These are phyloP conservation scores for Oxyria digyna DNA, from an alignment of 148 eudicot species.

Conservation along the genomic window DNA sequence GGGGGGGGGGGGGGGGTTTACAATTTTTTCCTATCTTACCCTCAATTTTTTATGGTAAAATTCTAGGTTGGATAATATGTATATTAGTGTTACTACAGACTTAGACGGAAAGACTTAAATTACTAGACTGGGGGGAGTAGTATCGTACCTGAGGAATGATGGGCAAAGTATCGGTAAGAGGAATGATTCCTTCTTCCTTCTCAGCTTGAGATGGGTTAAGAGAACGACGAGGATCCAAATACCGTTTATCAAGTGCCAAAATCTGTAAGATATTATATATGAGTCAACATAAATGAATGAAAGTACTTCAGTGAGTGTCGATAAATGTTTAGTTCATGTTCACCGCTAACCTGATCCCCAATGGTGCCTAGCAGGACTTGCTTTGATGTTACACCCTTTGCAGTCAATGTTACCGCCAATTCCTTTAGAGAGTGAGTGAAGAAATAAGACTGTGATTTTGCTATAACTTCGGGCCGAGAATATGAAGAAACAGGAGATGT, in stretches of 20 bases:
- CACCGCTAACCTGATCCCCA: conserved; percentile 72
- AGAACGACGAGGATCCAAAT: conserved; percentile 89
- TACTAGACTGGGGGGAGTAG: no score
- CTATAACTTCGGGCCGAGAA: conserved; percentile 82
- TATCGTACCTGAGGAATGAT: conserved; percentile 76
- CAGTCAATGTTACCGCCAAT: conserved; percentile 75
- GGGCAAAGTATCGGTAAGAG: conserved; percentile 87
- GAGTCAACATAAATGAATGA: conserved; percentile 6
- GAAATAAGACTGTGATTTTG: conserved; percentile 85
- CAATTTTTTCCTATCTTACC: no score
- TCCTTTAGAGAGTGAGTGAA: conserved; percentile 86
- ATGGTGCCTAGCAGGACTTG: conserved; percentile 92
- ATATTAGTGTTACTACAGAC: no score
- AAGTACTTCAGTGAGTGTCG: background rate
- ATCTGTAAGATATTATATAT: conserved; percentile 37
- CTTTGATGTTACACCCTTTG: conserved; percentile 92
- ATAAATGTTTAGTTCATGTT: background rate
- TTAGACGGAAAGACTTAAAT: no score
- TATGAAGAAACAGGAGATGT: conserved; percentile 85
- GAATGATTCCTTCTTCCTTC: conserved; percentile 92
- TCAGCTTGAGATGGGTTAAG: conserved; percentile 84
- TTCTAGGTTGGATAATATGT: no score
- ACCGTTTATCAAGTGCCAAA: conserved; percentile 97
- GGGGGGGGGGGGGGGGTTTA: no score
- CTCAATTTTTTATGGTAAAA: no score